Evolutionary conservation across 495 filamentous ascomycete species (phyloP), one percentile per base, ranked within the genome.

Genomic region (Chaetomium tenue): DNA sequence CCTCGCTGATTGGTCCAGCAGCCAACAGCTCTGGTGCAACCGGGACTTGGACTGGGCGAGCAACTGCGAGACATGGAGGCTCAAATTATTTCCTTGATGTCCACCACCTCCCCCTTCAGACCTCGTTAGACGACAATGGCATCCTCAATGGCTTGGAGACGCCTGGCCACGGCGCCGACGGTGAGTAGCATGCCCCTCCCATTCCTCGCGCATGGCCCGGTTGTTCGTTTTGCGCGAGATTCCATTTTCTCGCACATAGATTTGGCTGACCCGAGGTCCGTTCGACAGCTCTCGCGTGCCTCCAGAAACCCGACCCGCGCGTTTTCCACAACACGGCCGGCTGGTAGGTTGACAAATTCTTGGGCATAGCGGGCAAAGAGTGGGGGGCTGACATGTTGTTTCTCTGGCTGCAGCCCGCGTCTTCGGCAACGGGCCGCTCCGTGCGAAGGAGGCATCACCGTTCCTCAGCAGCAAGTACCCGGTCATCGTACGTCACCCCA

Each of bases 371-470:
- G 7, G 9, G 25, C 23, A 40, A 15, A 15, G 15, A 6, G 16
- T 40, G 12, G n/a, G 61, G 62, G 33, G 64, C 61, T 63, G n/a
- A 64, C 57, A 47, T 16, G 5, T 6, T 59, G 16, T 25, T 48
- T 62, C n/a, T 18, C 59, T 60, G 20, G 46, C 18, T 58, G 40
- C 65, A 77, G 78, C 82, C 75, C 77, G 89, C 72, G 91, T 98
- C 71, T 92, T 93, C 75, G 85, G 89, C 65, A 91, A 86, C 78
- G 83, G 87, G 66, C 91, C 90, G 55, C 81, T 98, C 69, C 89
- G 92, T 71, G 94, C 93, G 42, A 95, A 93, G 81, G 93, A 96
- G 80, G 91, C 92, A 59, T 88, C 88, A 60, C 86, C 89, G 37
- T 89, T 91, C 72, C 82, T 96, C 67, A 88, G 86, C 76, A 85